Conservation (phyloP, 1,284 basidiomycete species). For the Mycocalia duriaeana region DNA sequence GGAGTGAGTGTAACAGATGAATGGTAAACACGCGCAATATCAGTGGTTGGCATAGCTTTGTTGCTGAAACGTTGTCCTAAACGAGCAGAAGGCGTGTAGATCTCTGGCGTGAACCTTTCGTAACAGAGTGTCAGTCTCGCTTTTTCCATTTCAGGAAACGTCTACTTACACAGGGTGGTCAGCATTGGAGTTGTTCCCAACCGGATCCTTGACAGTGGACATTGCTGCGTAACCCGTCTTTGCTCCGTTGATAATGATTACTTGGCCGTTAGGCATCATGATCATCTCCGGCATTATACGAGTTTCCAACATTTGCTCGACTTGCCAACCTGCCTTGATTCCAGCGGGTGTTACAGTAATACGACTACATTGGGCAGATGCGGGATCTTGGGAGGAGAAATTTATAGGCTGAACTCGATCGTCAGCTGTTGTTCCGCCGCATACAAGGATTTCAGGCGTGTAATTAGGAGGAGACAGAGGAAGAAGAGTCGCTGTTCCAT, state of each 20-base stretch:
- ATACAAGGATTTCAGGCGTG: constrained; percentile 45
- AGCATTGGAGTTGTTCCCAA: constrained; percentile 39
- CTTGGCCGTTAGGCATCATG: constrained; percentile 47
- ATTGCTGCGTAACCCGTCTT: constrained; percentile 43
- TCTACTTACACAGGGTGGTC: constrained; percentile 26
- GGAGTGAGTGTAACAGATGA: constrained; percentile 36
- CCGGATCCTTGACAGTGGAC: constrained; percentile 32
- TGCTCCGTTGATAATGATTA: constrained; percentile 46
- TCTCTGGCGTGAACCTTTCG: constrained; percentile 35
- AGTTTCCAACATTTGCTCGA: constrained; percentile 31
- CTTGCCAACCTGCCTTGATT: constrained; percentile 33
- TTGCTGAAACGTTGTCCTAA: constrained; percentile 42
- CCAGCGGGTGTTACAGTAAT: constrained; percentile 33
- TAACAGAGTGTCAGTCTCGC: not conserved
- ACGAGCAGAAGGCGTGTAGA: constrained; percentile 47
- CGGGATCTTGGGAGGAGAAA: constrained; percentile 35
- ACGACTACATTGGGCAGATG: constrained; percentile 38
- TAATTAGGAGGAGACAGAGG: constrained; percentile 42
- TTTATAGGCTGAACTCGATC: constrained; percentile 24
- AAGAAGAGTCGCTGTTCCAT: constrained; percentile 42
- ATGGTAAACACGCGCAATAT: constrained; percentile 42
- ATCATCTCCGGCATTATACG: constrained; percentile 48
- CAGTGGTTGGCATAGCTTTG: constrained; percentile 39
- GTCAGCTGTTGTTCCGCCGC: constrained; percentile 36
- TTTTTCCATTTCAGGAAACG: not conserved